A percentile compares a stretch with the other conserved stretches of the same genome.
phyloP scores from a whole-genome alignment of 1,139 yeast species.

The Suzukiozyma palmioleophila region DNA sequence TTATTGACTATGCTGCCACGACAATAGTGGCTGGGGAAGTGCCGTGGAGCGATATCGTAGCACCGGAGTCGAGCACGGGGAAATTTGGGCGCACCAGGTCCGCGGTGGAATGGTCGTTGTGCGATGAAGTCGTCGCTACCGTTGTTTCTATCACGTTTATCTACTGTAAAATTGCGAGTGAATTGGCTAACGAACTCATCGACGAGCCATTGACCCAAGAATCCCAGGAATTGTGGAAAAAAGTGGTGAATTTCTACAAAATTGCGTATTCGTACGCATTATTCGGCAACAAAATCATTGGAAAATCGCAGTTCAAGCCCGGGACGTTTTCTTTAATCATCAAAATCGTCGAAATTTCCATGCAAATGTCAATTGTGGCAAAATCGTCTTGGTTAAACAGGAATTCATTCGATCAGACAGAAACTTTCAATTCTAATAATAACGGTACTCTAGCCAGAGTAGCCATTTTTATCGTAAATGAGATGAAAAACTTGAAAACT shows the following conservation, averaged over 20 bases:
- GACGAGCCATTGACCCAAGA: conserved; percentile 17
- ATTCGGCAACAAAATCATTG: conserved; percentile 17
- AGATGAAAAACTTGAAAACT: conserved; percentile 20
- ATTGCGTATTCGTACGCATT: conserved; percentile 24
- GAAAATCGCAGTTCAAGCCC: conserved; percentile 11
- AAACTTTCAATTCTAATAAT: conserved; percentile 27
- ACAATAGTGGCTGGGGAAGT: not conserved
- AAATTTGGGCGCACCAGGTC: not conserved
- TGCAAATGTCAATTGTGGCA: conserved; percentile 39
- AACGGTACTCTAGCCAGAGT: conserved; percentile 42
- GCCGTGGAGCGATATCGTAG: not conserved
- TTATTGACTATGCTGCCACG: not conserved
- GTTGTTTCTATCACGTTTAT: conserved; percentile 23
- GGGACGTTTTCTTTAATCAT: conserved; percentile 20
- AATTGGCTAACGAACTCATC: conserved; percentile 32
- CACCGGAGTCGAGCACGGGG: not conserved
- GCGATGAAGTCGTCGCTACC: conserved; percentile 26
- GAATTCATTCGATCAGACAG: conserved; percentile 21
- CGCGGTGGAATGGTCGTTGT: conserved; percentile 25
- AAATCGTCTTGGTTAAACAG: conserved; percentile 41
- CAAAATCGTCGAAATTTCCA: conserved; percentile 27
- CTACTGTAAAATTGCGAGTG: conserved; percentile 34
- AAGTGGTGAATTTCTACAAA: conserved; percentile 29
- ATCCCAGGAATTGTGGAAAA: conserved; percentile 32
- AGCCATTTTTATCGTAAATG: conserved; percentile 36